Conservation (phyloP, 176 grass and related monocot species). For the Aegilops sharonensis region DNA sequence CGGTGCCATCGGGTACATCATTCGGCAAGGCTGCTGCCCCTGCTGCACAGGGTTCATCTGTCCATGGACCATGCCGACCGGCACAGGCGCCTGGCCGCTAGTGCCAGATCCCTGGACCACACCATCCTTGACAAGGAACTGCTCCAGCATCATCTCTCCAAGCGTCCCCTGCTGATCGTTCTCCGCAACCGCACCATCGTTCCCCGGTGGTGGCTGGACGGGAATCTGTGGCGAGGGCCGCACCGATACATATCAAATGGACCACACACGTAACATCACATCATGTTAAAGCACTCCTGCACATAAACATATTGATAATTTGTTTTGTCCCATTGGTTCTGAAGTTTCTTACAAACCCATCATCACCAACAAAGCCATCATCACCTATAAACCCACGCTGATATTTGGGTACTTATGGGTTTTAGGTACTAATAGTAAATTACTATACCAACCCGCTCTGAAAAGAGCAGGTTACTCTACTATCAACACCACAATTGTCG, state of each 20-base stretch:
- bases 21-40: conserved; percentile 19
- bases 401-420: too few species aligned
- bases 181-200: background rate
- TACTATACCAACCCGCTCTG: too few species aligned
- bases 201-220: conserved; percentile 10
- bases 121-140: conserved; percentile 86
- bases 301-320: too few species aligned
- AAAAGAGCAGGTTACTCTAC: too few species aligned
- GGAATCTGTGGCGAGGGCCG: conserved; percentile 2
- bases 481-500: too few species aligned
- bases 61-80: conserved; percentile 33
- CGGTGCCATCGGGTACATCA: background rate
- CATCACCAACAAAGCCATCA: too few species aligned
- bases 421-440: too few species aligned
- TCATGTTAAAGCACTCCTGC: too few species aligned
- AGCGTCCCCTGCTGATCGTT: conserved; percentile 50
- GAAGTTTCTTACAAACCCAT: too few species aligned
- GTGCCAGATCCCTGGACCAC: conserved; percentile 51
- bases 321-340: too few species aligned
- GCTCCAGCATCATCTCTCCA: conserved; percentile 94
- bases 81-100: conserved; percentile 15
- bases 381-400: too few species aligned
- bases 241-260: background rate
- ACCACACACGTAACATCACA: too few species aligned
- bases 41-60: conserved; percentile 35